Base-by-base conservation (phyloP, 495 filamentous ascomycete species). In the Parachaetomium inaequale region DNA sequence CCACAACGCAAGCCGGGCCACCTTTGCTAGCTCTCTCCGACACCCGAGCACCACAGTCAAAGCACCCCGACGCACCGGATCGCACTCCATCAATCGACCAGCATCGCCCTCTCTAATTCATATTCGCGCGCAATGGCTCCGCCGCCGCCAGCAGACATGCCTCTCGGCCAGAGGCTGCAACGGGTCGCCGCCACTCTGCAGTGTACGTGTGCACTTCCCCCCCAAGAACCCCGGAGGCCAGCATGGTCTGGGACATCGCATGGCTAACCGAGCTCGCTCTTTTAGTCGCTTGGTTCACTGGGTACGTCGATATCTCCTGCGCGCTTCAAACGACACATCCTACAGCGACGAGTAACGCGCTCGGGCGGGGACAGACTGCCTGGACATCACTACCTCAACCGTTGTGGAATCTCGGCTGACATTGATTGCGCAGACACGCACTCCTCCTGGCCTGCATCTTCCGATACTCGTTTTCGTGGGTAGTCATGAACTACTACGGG, bases 171-270 rank as follows among this genome's bases (percentile, higher is more conserved):
- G 75, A 84, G 93, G 72, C 74, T 96, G 49, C 75, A 88, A 68
- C 79, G 82, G 62, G 78, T 98, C 56, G 92, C 86, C 47, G 85
- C 94, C 71, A 97, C 93, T 29, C 79, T 98, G 59, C 93, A 98
- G 73, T 87, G 89, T 92, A 83, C 68, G 88, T 84, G 55, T 70
- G 63, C 42, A 34, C 45, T 53, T 45, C 34, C 40, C 8, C 54
- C 19, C 34, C 25, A 31, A 10, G 55, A 0, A 50, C 7, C 47
- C 45, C 58, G 36, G 25, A 21, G 26, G n/a, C 28, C 5, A 11
- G 14, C 10, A 2, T 7, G 15, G 3, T 31, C 1, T 32, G 15
- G 23, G 5, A 10, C 23, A 59, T 26, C 28, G 55, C 42, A 53
- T 51, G 31, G 63, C 72, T 76, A 66, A 78, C 70, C 43, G 63